Conservation (phyloP, 768 basidiomycete genomes). For the Albatrellus ellisii region DNA sequence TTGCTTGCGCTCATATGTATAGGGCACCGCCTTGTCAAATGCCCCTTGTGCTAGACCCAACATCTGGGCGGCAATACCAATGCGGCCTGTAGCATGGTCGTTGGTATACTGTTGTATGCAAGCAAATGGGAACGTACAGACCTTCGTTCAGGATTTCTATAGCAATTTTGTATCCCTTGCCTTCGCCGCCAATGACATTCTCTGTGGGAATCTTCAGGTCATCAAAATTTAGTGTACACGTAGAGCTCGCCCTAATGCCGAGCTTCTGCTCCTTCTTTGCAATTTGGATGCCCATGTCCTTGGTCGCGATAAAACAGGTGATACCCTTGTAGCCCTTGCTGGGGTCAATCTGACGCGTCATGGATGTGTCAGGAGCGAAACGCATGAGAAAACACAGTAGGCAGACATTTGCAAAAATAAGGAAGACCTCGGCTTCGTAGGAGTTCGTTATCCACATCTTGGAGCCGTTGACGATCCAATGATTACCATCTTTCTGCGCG, state of each 20-base stretch:
- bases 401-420: slow-evolving; percentile 88
- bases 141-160: slow-evolving; percentile 97
- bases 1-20: slow-evolving; percentile 88
- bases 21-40: slow-evolving; percentile 90
- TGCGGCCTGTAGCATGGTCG: slow-evolving; percentile 42
- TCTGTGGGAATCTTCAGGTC: slow-evolving; percentile 77
- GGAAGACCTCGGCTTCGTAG: slow-evolving; percentile 78
- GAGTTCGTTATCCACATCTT: slow-evolving; percentile 99
- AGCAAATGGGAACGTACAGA: slow-evolving; percentile 7
- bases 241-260: slow-evolving; percentile 92
- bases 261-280: slow-evolving; percentile 99
- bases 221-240: slow-evolving; percentile 90
- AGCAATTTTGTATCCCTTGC: slow-evolving; percentile 93
- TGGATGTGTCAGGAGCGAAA: not conserved
- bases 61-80: slow-evolving; percentile 98
- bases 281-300: slow-evolving; percentile 93
- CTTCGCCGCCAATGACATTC: slow-evolving; percentile 86
- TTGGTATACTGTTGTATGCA: not conserved
- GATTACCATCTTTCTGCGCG: slow-evolving; percentile 74
- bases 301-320: slow-evolving; percentile 92
- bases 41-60: slow-evolving; percentile 95
- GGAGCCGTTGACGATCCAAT: slow-evolving; percentile 88
- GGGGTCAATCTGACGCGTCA: slow-evolving; percentile 54
- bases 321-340: slow-evolving; percentile 98
- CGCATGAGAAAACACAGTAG: not conserved